A percentile compares a stretch with the other conserved stretches of the same genome.
phyloP scores from a whole-genome alignment of 768 basidiomycete species.

The Podaxis sp. region DNA sequence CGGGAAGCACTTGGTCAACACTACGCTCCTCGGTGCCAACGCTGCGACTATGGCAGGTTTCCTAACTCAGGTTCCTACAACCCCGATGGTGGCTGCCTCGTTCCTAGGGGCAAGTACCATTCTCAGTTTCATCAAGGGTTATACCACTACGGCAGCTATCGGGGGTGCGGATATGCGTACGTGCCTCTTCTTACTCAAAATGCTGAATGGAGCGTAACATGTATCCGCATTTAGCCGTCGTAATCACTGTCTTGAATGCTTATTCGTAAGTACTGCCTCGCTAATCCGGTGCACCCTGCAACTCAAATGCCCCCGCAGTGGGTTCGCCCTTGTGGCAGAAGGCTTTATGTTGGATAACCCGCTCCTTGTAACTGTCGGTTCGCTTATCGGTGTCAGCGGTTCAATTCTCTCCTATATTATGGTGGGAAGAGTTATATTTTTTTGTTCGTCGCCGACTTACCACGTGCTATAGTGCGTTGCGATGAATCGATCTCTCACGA shows the following conservation, averaged over 20 bases:
- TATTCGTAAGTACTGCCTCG: conserved; percentile 50
- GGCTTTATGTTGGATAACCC: conserved; percentile 91
- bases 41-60: conserved; percentile 73
- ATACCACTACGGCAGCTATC: conserved; percentile 86
- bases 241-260: conserved; percentile 87
- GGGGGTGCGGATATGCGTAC: conserved; percentile 92
- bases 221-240: conserved; percentile 53
- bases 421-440: conserved; percentile 39
- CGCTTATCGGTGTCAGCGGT: conserved; percentile 86
- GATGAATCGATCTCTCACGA: conserved; percentile 84
- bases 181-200: conserved; percentile 23
- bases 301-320: conserved; percentile 27
- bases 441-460: background rate
- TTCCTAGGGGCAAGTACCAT: conserved; percentile 71
- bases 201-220: conserved; percentile 9
- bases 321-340: conserved; percentile 88
- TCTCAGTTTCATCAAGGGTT: conserved; percentile 82
- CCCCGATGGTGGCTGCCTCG: conserved; percentile 71
- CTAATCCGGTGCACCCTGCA: background rate
- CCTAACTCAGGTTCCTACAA: conserved; percentile 60
- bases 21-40: conserved; percentile 68
- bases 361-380: conserved; percentile 77
- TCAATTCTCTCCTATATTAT: conserved; percentile 91
- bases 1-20: conserved; percentile 74
- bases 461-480: conserved; percentile 64